These are phyloP conservation scores for Pouteria glomerata DNA, from an alignment of 148 eudicot genomes.

Conservation along the genomic window DNA sequence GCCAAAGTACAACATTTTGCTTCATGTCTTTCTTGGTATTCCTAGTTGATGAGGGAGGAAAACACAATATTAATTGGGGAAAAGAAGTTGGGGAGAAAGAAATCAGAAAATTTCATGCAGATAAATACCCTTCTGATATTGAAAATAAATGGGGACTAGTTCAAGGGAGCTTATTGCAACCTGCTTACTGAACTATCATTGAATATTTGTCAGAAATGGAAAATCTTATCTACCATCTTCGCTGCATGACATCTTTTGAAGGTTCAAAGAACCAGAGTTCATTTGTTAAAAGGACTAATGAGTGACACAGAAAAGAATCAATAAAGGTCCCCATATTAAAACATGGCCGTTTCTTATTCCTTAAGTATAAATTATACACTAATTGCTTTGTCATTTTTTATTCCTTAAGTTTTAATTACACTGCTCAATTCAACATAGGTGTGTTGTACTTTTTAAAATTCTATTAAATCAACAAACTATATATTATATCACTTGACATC, in stretches of 20 bases:
- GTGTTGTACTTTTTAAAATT: neutral
- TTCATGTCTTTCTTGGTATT: neutral
- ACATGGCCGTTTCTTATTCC: neutral
- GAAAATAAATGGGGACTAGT: neutral
- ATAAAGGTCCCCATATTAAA: neutral
- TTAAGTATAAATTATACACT: neutral
- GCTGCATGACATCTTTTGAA: neutral
- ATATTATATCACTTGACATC: neutral
- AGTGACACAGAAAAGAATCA: neutral
- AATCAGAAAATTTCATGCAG: neutral
- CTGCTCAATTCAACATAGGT: neutral
- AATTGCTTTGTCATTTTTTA: neutral
- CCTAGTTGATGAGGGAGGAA: neutral
- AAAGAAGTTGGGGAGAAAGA: neutral
- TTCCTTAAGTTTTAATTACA: neutral
- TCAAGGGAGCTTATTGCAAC: neutral
- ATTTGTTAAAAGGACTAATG: neutral
- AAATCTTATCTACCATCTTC: neutral
- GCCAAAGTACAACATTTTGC: neutral
- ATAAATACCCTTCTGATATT: neutral
- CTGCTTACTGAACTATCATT: neutral
- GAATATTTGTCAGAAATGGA: neutral
- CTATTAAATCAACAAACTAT: neutral
- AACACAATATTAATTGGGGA: neutral
- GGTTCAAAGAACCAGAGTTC: neutral